Conservation (phyloP, 305 asterid genomes). For the Fraxinus velutina region DNA sequence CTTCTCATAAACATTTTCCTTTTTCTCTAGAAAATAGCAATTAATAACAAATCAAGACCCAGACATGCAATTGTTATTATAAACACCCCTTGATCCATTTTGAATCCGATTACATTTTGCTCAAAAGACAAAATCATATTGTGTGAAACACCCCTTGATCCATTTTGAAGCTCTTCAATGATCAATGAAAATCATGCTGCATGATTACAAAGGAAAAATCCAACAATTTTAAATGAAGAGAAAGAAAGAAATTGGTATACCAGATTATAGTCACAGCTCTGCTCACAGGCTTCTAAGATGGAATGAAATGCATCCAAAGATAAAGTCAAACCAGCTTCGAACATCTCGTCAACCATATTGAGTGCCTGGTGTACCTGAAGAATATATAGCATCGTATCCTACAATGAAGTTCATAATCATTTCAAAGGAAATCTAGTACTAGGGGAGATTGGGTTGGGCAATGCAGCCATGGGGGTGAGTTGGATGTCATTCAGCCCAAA, state of each 20-base stretch:
- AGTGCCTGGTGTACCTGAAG: constrained; percentile 78
- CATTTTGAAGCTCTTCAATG: constrained; percentile 10
- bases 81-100: too few relatives aligned
- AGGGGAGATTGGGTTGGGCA: constrained; percentile 8
- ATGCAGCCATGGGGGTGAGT: background rate
- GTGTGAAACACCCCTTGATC: background rate
- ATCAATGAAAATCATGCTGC: constrained; percentile 19
- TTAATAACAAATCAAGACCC: background rate
- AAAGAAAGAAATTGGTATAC: constrained; percentile 39
- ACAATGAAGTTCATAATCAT: constrained; percentile 1
- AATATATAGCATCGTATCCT: constrained; percentile 21
- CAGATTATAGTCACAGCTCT: constrained; percentile 74
- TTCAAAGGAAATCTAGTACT: constrained; percentile 8
- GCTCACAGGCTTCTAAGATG: constrained; percentile 62
- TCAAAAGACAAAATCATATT: background rate
- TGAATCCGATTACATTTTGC: background rate
- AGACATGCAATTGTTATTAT: background rate
- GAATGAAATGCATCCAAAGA: constrained; percentile 50
- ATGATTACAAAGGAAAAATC: constrained; percentile 15
- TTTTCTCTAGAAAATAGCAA: background rate
- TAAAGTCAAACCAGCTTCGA: constrained; percentile 47
- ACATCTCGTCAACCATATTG: constrained; percentile 52
- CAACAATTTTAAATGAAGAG: constrained; percentile 15
- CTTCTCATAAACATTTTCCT: background rate
- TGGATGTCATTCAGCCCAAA: background rate